Evolutionary conservation across 2,329 filamentous ascomycete species (phyloP), one percentile per base, ranked within the genome.

Genomic region (Penicillium janthinellum): DNA sequence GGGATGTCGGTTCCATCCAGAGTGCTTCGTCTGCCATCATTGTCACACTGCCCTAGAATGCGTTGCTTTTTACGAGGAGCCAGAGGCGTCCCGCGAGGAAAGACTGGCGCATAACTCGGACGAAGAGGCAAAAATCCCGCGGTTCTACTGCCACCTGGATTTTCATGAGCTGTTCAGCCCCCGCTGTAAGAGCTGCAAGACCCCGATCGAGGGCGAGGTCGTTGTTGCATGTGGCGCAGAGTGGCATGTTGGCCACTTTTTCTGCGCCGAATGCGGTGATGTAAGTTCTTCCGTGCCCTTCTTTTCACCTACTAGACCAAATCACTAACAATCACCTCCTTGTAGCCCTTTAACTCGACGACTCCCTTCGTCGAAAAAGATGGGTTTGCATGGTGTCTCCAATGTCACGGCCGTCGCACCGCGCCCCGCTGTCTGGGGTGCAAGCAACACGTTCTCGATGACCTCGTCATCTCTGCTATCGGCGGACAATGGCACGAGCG

Each of bases 141-240:
- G 94, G 11, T 98, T 98, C 83, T 99, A 90, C 80, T 99, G 95
- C 78, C 94, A 98, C 74, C 85, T 99, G n/a, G 95, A 99, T 80
- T 99, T 93, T 86, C 95, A 99, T 76, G 95, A 99, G 78, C 82
- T 90, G 56, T 99, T 91, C 77, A 92, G 90, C 35, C 95, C 95
- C 4, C 88, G 92, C 44, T 99, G 95, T 83, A 95, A 95, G 79
- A 92, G 91, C 75, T 99, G 95, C 84, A 92, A 90, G 75, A 99
- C 95, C 7, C 94, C 95, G 3, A 99, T 99, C 70, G 88, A 98
- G 67, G 93, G 93, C 44, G 93, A 98, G 77, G 92, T 98, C 67
- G 88, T 97, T 35, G 89, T 97, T 14, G 95, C 95, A 1, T 91
- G 96, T 58, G 95, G 95, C 1, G 86, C 89, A n/a, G 92, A 96